phyloP scores from a whole-genome alignment of 169 alveolate genomes.

The Plasmodium fragile region DNA sequence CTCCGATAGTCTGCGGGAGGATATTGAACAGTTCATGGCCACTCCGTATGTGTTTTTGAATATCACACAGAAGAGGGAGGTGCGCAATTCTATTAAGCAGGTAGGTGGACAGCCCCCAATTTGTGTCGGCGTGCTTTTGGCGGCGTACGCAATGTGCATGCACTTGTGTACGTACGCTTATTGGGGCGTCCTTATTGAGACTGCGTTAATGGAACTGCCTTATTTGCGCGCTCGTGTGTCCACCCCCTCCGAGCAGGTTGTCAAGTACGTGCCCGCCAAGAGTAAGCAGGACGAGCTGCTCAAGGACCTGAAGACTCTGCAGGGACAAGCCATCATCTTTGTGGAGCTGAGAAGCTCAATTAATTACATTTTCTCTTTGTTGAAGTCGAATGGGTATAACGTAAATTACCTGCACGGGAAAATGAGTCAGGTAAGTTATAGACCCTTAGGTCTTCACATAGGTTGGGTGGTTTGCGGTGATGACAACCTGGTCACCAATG shows the following conservation, averaged over 20 bases:
- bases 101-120: neutral
- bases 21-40: conserved; percentile 17
- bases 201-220: neutral
- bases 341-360: conserved; percentile 48
- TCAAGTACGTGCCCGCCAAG: conserved; percentile 38
- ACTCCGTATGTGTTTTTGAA: conserved; percentile 49
- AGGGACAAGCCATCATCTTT: conserved; percentile 61
- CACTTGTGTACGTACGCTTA: neutral
- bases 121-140: neutral
- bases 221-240: neutral
- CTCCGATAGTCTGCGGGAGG: conserved; percentile 32
- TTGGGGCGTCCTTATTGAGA: neutral
- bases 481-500: neutral
- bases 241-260: neutral
- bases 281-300: conserved; percentile 29
- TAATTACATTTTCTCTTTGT: conserved; percentile 15
- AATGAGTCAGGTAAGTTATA: conserved; percentile 29
- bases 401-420: conserved; percentile 53
- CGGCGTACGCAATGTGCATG: neutral
- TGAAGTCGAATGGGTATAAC: conserved; percentile 41
- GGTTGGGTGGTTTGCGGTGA: neutral
- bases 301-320: conserved; percentile 18
- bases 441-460: neutral
- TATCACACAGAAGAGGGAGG: conserved; percentile 44
- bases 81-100: conserved; percentile 32